Evolutionary conservation across 352 stramenopile genomes (phyloP).

Genomic region (Pythium aquatile): DNA sequence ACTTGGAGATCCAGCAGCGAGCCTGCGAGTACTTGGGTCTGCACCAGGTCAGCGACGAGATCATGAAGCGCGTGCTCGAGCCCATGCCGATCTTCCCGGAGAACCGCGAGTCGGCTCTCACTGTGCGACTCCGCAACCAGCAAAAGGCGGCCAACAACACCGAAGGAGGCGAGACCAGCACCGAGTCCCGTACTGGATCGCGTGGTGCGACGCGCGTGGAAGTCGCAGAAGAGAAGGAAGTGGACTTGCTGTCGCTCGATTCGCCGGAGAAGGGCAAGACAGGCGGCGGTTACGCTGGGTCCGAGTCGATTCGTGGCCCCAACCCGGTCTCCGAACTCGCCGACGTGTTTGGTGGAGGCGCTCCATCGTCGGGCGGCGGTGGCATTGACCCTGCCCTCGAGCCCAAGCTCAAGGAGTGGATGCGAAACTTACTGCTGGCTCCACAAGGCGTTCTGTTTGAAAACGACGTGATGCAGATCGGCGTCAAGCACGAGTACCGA

Average conservation of each 20-base stretch:
- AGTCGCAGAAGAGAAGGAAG: constrained; percentile 24
- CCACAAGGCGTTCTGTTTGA: constrained; percentile 91
- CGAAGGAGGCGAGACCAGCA: constrained; percentile 26
- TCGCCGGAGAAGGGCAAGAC: constrained; percentile 30
- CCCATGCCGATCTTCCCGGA: constrained; percentile 98
- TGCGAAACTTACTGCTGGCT: constrained; percentile 87
- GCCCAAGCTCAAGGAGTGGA: constrained; percentile 60
- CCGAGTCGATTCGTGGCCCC: constrained; percentile 43
- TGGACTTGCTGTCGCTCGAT: constrained; percentile 55
- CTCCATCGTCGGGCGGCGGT: constrained; percentile 7
- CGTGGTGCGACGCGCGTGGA: constrained; percentile 16
- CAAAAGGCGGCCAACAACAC: constrained; percentile 41
- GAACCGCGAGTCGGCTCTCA: constrained; percentile 69
- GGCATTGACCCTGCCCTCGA: constrained; percentile 45
- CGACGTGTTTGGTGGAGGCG: constrained; percentile 49
- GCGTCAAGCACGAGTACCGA: constrained; percentile 95
- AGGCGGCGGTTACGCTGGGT: constrained; percentile 15
- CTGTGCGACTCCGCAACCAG: constrained; percentile 68
- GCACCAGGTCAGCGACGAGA: constrained; percentile 77
- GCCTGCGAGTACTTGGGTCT: constrained; percentile 95
- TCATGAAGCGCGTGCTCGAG: constrained; percentile 94
- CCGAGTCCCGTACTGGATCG: constrained; percentile 18
- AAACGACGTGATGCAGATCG: constrained; percentile 93
- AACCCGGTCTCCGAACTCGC: constrained; percentile 56
- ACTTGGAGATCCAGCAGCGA: constrained; percentile 98